Conservation (phyloP, 257 asterid species). For the Nyctanthes arbortristis region DNA sequence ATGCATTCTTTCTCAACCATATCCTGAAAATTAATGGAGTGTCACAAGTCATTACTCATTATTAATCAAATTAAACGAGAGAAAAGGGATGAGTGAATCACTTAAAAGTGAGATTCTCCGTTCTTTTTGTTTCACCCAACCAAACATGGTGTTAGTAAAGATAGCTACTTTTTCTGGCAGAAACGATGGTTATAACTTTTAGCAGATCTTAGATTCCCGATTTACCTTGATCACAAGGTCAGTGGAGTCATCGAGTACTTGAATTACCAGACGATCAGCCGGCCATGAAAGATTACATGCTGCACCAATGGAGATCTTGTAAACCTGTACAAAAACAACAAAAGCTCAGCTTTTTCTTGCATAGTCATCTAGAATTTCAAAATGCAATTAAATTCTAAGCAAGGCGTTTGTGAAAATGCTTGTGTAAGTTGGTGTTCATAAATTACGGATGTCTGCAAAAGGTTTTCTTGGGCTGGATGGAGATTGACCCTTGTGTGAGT, state of each 20-base stretch:
- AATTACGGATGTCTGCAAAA: too few relatives aligned
- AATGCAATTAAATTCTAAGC: not conserved
- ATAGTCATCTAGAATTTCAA: not conserved
- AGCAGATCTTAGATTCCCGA: not conserved
- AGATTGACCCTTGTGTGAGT: too few relatives aligned
- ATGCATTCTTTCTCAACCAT: slow-evolving; percentile 58
- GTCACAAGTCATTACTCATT: too few relatives aligned
- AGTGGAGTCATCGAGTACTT: slow-evolving; percentile 89
- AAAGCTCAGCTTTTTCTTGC: not conserved
- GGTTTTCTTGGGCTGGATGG: too few relatives aligned
- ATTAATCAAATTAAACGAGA: too few relatives aligned
- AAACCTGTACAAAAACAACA: slow-evolving; percentile 47
- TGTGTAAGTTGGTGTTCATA: slow-evolving; percentile 12
- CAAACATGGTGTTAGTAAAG: too few relatives aligned
- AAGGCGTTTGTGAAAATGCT: not conserved
- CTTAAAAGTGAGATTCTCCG: too few relatives aligned
- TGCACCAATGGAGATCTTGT: slow-evolving; percentile 95
- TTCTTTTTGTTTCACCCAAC: too few relatives aligned
- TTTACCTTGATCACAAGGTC: slow-evolving; percentile 69
- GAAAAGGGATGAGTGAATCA: too few relatives aligned
- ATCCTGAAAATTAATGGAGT: slow-evolving; percentile 34
- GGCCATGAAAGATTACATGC: slow-evolving; percentile 98
- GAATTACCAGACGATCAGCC: slow-evolving; percentile 83
- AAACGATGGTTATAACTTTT: too few relatives aligned
- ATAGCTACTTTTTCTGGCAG: too few relatives aligned